Base-by-base conservation (phyloP, 2,329 filamentous ascomycete genomes). In the Blastomyces silverae region DNA sequence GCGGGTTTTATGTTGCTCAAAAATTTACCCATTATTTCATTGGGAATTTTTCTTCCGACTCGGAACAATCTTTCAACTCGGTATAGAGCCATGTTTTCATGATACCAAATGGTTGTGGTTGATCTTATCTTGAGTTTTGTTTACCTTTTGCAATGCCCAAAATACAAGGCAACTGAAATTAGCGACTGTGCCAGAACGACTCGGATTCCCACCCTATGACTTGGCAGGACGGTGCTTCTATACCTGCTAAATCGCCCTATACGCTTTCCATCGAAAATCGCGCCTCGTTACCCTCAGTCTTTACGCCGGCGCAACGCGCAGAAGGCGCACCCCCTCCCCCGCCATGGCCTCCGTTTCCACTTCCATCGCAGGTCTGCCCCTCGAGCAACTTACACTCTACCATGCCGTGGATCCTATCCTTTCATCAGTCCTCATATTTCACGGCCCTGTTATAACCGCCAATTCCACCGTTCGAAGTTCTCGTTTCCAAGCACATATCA, bases 401-500 rank as follows among this genome's bases (percentile, higher is more conserved):
- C 89, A 95, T 79, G 87, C 91, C 71, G 89, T 87, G 75, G 94
- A 99, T 78, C 87, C 91, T 67, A 87, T 77, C 85, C 92, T 79
- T 83, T 92, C 67, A 87, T 78, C 92, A 62, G 83, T 97, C 71
- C 83, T 97, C 70, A 84, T 97, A 76, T 97, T 97, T 82, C 91
- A 97, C 77, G 93, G 93, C 17, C 86, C 92, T 20, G 93, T 93
- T 58, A 92, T 92, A 39, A 95, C 91, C 55, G 88, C 90, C 72
- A 95, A 96, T 78, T 89, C 89, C 69, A 91, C 87, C 60, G 86
- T 88, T 73, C 95, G 91, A 78, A 93, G 89, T 79, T 97, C 93
- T 68, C 89, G 94, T 77, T 92, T 97, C 70, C 93, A 97, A 80
- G 85, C 94, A 69, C 94, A 97, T 78, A 85, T 99, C 77, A 91